These are phyloP conservation scores for Clavulina sp. DNA, from an alignment of 768 basidiomycete genomes.

Conservation along the genomic window DNA sequence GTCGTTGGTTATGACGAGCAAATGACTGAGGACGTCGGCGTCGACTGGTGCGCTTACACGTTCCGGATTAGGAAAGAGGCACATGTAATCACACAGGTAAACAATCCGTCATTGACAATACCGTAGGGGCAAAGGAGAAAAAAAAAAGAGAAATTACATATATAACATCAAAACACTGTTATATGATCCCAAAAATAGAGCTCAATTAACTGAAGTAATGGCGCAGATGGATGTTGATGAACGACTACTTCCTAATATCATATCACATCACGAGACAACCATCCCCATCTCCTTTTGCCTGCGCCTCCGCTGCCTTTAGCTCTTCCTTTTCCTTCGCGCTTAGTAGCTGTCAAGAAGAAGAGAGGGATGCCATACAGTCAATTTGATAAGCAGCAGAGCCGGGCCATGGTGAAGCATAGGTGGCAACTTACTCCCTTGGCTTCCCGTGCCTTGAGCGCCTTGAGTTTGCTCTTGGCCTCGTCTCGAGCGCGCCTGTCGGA, in stretches of 20 bases:
- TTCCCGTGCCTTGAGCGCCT: constrained; percentile 54
- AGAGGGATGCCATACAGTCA: not conserved
- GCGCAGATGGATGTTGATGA: too few species aligned
- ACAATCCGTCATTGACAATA: too few species aligned
- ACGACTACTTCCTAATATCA: not conserved
- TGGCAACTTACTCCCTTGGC: constrained; percentile 59
- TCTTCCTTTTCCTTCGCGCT: constrained; percentile 47
- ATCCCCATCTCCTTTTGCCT: constrained; percentile 24
- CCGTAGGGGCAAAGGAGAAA: too few species aligned
- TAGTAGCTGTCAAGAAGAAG: constrained; percentile 25
- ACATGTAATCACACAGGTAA: too few species aligned
- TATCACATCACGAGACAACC: constrained; percentile 45
- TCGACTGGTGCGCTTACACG: too few species aligned
- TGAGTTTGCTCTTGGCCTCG: constrained; percentile 51
- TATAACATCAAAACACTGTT: too few species aligned
- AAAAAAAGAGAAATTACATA: too few species aligned
- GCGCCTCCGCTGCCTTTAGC: constrained; percentile 33
- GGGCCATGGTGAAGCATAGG: not conserved
- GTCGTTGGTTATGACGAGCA: too few species aligned
- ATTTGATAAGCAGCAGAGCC: not conserved
- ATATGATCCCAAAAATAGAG: too few species aligned
- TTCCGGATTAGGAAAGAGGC: too few species aligned
- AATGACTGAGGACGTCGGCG: too few species aligned
- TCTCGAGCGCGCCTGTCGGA: constrained; percentile 19
- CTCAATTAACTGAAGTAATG: too few species aligned